Evolutionary conservation across 148 eudicot genomes (phyloP).

Genomic region (Camellia sinensis): DNA sequence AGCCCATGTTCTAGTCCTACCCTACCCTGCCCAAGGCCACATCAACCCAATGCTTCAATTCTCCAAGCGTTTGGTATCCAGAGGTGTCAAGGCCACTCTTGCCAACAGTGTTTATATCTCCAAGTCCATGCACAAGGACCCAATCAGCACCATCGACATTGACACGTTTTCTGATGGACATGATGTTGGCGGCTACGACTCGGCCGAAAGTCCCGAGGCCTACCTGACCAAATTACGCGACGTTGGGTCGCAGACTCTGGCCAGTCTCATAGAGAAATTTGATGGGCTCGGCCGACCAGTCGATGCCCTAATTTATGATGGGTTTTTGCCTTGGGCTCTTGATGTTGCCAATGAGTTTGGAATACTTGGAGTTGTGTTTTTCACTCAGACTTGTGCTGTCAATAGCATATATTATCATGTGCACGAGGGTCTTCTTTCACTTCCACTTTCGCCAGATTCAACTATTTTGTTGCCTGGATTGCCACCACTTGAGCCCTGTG

Average conservation of each 20-base stretch:
- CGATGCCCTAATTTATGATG: conserved; percentile 46
- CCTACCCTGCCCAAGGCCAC: conserved; percentile 67
- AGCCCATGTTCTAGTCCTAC: conserved; percentile 45
- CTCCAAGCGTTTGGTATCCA: conserved; percentile 46
- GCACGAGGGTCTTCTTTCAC: conserved; percentile 37
- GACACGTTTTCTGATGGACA: conserved; percentile 48
- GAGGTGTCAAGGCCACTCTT: conserved; percentile 44
- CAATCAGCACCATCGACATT: conserved; percentile 25
- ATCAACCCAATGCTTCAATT: conserved; percentile 62
- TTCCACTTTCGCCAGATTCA: conserved; percentile 12
- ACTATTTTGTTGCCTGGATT: conserved; percentile 43
- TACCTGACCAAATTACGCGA: conserved; percentile 33
- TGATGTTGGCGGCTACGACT: conserved; percentile 38
- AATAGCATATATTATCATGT: conserved; percentile 51
- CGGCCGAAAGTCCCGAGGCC: conserved; percentile 25
- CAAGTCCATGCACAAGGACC: conserved; percentile 28
- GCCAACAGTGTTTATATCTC: conserved; percentile 29
- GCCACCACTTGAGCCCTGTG: conserved; percentile 34
- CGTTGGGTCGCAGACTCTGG: conserved; percentile 33
- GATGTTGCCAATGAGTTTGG: conserved; percentile 44
- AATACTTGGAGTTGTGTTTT: conserved; percentile 38
- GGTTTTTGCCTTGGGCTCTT: conserved; percentile 58
- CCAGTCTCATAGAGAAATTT: conserved; percentile 29
- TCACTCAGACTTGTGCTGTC: conserved; percentile 61
- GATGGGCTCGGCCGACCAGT: conserved; percentile 25